Percentiles rank a stretch among this genome's conserved stretches.
phyloP scores from a whole-genome alignment of 2,329 filamentous ascomycete genomes.

The Plenodomus lindquistii region DNA sequence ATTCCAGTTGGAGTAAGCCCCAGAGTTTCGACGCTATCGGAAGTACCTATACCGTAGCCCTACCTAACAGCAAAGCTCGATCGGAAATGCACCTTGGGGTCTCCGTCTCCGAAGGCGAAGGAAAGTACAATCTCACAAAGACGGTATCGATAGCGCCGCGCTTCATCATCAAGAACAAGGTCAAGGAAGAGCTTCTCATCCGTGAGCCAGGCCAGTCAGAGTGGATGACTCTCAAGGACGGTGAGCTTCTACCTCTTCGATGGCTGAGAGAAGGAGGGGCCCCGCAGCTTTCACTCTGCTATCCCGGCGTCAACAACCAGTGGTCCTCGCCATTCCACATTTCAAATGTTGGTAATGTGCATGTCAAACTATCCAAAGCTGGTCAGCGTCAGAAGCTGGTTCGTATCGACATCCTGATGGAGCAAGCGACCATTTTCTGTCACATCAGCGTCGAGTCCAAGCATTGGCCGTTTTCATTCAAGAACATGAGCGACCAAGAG shows the following conservation, averaged over 20 bases:
- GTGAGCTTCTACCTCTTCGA: conserved; percentile 83
- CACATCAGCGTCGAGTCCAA: conserved; percentile 89
- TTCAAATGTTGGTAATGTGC: conserved; percentile 86
- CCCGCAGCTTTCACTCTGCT: conserved; percentile 91
- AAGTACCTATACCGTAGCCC: conserved; percentile 83
- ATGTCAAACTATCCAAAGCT: conserved; percentile 90
- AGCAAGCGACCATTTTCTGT: conserved; percentile 90
- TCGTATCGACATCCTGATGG: conserved; percentile 86
- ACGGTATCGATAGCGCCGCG: conserved; percentile 90
- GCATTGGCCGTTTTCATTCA: conserved; percentile 98
- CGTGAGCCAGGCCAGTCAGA: conserved; percentile 91
- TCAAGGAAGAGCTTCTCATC: conserved; percentile 85
- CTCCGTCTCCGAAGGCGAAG: conserved; percentile 85
- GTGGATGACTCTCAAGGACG: conserved; percentile 74
- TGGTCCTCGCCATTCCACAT: conserved; percentile 99
- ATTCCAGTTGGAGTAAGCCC: conserved; percentile 94
- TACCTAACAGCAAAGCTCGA: conserved; percentile 70
- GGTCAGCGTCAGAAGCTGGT: conserved; percentile 88
- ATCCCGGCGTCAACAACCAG: conserved; percentile 91
- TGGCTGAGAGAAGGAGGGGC: conserved; percentile 81
- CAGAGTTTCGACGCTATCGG: conserved; percentile 98
- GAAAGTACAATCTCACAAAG: conserved; percentile 97
- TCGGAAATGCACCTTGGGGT: conserved; percentile 91
- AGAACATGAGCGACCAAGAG: conserved; percentile 95
- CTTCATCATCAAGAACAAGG: conserved; percentile 91